Evolutionary conservation across 1,284 basidiomycete genomes (phyloP).

Genomic region (Pterula multifida): DNA sequence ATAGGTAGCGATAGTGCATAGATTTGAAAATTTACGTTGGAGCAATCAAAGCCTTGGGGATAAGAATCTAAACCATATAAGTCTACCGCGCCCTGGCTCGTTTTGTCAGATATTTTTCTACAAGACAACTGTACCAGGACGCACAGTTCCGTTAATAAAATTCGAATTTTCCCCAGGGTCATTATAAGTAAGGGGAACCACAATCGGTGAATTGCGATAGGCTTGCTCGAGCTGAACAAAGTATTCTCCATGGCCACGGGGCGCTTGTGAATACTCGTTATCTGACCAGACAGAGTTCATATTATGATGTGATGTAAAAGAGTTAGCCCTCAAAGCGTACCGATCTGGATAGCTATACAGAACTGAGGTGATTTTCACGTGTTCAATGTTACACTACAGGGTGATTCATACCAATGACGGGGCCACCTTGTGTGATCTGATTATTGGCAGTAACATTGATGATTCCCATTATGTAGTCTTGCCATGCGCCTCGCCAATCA

Average conservation of each 20-base stretch:
- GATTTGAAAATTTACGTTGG: slow-evolving; percentile 19
- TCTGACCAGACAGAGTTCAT: slow-evolving; percentile 26
- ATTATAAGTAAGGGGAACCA: slow-evolving; percentile 65
- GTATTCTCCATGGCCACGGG: slow-evolving; percentile 24
- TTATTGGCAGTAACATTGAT: slow-evolving; percentile 47
- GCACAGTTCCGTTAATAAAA: slow-evolving; percentile 57
- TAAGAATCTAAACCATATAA: slow-evolving; percentile 42
- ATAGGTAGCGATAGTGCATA: background rate
- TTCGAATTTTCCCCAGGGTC: slow-evolving; percentile 47
- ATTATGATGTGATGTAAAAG: background rate
- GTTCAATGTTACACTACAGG: too few species aligned
- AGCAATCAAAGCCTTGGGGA: slow-evolving; percentile 66
- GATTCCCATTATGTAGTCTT: slow-evolving; percentile 54
- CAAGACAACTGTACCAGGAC: slow-evolving; percentile 18
- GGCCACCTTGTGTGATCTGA: slow-evolving; percentile 60
- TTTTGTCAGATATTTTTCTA: slow-evolving; percentile 2
- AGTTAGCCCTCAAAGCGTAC: slow-evolving; percentile 20
- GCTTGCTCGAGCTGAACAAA: slow-evolving; percentile 36
- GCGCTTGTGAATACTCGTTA: slow-evolving; percentile 60
- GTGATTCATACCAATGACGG: slow-evolving; percentile 69
- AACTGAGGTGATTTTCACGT: too few species aligned
- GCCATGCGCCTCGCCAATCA: slow-evolving; percentile 58
- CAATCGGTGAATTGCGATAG: slow-evolving; percentile 38
- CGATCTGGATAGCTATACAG: slow-evolving; percentile 49
- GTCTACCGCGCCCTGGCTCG: slow-evolving; percentile 29